These are phyloP conservation scores for Tetratostichococcus sp. DNA, from an alignment of 139 green algal genomes.

Conservation along the genomic window DNA sequence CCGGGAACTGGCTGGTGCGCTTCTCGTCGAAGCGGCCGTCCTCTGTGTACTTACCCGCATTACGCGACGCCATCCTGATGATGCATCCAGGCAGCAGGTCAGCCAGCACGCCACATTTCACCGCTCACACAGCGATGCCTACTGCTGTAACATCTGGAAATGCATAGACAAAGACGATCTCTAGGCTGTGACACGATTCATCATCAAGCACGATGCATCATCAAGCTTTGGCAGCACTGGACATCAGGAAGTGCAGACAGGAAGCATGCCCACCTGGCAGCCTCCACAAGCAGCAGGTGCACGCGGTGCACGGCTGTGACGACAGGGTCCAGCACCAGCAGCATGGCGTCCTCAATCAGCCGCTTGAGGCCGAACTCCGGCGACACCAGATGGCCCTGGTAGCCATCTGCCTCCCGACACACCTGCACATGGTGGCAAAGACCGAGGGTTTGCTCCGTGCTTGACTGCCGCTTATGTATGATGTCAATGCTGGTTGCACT, in stretches of 20 bases:
- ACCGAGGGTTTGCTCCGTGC: background rate
- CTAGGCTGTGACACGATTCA: no score
- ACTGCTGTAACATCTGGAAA: no score
- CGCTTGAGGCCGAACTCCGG: slow-evolving; percentile 76
- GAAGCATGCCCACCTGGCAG: slow-evolving; percentile 26
- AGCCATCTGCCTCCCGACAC: slow-evolving; percentile 75
- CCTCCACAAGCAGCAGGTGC: slow-evolving; percentile 56
- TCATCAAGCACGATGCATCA: no score
- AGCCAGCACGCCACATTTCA: no score
- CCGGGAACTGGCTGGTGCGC: slow-evolving; percentile 45
- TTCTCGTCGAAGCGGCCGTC: background rate
- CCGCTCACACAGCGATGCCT: no score
- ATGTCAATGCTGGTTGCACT: no score
- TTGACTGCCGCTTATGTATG: no score
- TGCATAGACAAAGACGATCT: no score
- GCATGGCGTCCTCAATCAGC: slow-evolving; percentile 59
- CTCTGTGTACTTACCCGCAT: slow-evolving; percentile 6
- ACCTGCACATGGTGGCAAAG: slow-evolving; percentile 46
- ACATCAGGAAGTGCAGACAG: background rate
- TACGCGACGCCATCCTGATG: background rate
- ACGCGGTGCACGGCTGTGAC: slow-evolving; percentile 58
- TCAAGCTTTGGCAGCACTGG: no score
- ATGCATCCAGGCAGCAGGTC: no score
- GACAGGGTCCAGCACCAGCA: slow-evolving; percentile 59
- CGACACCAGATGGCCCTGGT: slow-evolving; percentile 81